Percentiles rank a stretch among this genome's conserved stretches.
phyloP scores from a whole-genome alignment of 1,284 basidiomycete species.

The Mycena citricolor region DNA sequence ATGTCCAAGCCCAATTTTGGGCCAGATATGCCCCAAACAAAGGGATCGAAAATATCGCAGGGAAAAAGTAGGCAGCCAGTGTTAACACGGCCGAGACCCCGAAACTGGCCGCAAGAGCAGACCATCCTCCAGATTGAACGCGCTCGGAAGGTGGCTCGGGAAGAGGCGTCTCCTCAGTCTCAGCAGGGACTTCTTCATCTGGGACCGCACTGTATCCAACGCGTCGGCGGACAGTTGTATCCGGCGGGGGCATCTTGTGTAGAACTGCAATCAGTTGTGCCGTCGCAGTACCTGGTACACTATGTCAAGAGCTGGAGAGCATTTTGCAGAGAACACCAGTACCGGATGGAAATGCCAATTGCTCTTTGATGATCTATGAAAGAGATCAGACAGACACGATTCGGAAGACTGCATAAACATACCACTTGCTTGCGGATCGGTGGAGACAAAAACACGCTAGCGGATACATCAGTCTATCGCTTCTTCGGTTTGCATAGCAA shows the following conservation, averaged over 20 bases:
- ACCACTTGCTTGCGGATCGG: conserved; percentile 93
- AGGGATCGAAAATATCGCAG: conserved; percentile 88
- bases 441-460: conserved; percentile 89
- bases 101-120: conserved; percentile 75
- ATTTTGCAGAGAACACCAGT: no score
- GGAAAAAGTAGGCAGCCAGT: conserved; percentile 80
- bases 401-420: conserved; percentile 29
- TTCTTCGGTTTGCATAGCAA: conserved; percentile 22
- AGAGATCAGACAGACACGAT: conserved; percentile 5
- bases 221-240: conserved; percentile 52
- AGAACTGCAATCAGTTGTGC: conserved; percentile 93
- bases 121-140: conserved; percentile 68
- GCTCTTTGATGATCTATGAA: conserved; percentile 84
- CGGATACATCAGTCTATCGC: conserved; percentile 12
- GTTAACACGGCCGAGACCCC: conserved; percentile 68
- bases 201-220: conserved; percentile 52
- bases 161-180: conserved; percentile 30
- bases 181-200: conserved; percentile 38
- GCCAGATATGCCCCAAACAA: conserved; percentile 88
- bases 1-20: conserved; percentile 90
- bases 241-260: conserved; percentile 72
- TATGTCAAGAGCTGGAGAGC: no score
- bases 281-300: conserved; percentile 85
- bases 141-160: conserved; percentile 38
- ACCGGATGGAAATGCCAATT: conserved; percentile 88